A percentile compares a stretch with the other conserved stretches of the same genome.
phyloP scores from a whole-genome alignment of 345 rosid genomes.

The Melaleuca quinquenervia region DNA sequence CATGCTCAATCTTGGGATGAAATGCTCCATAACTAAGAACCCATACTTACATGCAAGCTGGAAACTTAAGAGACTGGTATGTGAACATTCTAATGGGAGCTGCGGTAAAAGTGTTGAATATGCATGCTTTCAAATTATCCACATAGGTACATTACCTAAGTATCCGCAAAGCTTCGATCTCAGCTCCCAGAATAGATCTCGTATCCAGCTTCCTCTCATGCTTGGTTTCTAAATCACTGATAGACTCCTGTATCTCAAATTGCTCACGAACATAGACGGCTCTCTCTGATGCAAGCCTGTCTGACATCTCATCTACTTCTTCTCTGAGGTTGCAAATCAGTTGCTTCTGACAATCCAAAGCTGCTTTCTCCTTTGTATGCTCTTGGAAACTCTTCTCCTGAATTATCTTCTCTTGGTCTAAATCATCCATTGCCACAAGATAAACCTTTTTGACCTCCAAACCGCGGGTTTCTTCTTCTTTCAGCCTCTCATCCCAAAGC shows the following conservation, averaged over 20 bases:
- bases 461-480: constrained; percentile 38
- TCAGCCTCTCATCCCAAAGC: constrained; percentile 56
- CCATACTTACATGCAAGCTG: not conserved
- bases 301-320: constrained; percentile 68
- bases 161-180: constrained; percentile 69
- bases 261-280: constrained; percentile 32
- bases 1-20: not conserved
- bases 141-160: constrained; percentile 41
- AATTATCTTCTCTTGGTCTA: constrained; percentile 46
- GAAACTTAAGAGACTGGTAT: not conserved
- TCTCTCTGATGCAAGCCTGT: constrained; percentile 55
- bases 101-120: not conserved
- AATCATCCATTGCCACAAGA: constrained; percentile 20
- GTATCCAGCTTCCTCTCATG: constrained; percentile 45
- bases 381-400: constrained; percentile 36
- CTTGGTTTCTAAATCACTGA: constrained; percentile 30
- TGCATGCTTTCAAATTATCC: not conserved
- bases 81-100: not conserved
- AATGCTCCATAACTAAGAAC: not conserved
- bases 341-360: constrained; percentile 78
- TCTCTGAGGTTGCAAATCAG: constrained; percentile 43
- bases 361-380: constrained; percentile 63
- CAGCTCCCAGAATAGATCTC: constrained; percentile 66
- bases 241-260: constrained; percentile 21
- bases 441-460: constrained; percentile 34